These are phyloP conservation scores for Chlorella sp. DNA, from an alignment of 139 green algal species.

Conservation along the genomic window DNA sequence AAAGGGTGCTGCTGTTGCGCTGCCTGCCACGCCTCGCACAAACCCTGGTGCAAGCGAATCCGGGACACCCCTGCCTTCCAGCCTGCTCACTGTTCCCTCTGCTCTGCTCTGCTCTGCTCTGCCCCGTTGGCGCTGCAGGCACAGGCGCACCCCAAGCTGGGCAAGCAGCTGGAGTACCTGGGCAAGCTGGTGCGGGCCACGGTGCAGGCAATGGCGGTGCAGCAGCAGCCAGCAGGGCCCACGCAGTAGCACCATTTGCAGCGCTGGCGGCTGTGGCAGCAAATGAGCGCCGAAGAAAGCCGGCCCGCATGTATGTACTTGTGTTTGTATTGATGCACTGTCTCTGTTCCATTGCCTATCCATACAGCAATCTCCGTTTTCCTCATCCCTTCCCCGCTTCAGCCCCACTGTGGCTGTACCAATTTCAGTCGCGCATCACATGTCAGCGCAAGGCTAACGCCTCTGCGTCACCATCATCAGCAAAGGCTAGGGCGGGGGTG, in stretches of 20 bases:
- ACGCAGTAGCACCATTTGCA: not conserved
- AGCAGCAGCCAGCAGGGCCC: not conserved
- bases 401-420: too few relatives aligned
- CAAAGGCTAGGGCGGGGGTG: too few relatives aligned
- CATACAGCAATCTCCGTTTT: too few relatives aligned
- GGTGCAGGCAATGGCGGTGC: constrained; percentile 64
- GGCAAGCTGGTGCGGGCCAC: constrained; percentile 65
- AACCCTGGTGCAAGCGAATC: not conserved
- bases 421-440: too few relatives aligned
- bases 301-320: too few relatives aligned
- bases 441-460: too few relatives aligned
- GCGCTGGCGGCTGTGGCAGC: not conserved
- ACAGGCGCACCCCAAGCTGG: constrained; percentile 35
- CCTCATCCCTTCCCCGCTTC: too few relatives aligned
- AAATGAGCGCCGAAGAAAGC: too few relatives aligned
- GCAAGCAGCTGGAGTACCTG: constrained; percentile 48
- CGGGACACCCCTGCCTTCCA: not conserved
- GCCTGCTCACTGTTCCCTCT: not conserved
- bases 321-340: too few relatives aligned
- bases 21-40: not conserved
- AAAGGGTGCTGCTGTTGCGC: not conserved
- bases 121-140: not conserved
- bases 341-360: too few relatives aligned
- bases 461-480: too few relatives aligned
- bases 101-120: not conserved